A percentile compares a stretch with the other conserved stretches of the same genome.
Evolutionary conservation across 345 rosid species (phyloP).

Genomic region (Gossypium sturtianum): DNA sequence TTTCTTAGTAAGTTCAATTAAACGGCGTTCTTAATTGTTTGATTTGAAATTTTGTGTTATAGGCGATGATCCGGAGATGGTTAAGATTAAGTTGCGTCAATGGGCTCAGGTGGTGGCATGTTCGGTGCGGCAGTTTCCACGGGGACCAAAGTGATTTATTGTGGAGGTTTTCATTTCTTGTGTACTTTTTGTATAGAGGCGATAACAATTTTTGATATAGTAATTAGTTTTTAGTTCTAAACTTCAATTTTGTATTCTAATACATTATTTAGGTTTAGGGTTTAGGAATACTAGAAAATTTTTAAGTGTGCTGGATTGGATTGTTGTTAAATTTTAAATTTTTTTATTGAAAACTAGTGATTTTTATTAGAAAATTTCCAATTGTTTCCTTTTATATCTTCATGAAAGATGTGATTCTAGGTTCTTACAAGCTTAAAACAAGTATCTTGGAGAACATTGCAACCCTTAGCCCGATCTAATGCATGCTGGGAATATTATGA

Average conservation of each 20-base stretch:
- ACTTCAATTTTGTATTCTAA: background rate
- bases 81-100: conserved; percentile 66
- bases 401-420: background rate
- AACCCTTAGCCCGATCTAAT: background rate
- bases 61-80: conserved; percentile 71
- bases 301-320: background rate
- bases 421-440: background rate
- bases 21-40: background rate
- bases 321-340: background rate
- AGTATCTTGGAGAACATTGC: background rate
- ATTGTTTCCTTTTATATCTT: background rate
- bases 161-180: background rate
- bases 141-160: conserved; percentile 29
- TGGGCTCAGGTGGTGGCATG: conserved; percentile 94
- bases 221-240: background rate
- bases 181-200: background rate
- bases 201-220: background rate
- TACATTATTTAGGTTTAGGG: background rate
- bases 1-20: background rate
- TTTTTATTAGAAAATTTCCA: background rate
- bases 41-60: background rate
- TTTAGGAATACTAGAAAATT: background rate
- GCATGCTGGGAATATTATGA: background rate
- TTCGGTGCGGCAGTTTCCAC: conserved; percentile 56
- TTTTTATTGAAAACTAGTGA: background rate